phyloP scores from a whole-genome alignment of 768 basidiomycete genomes.

The Boletus rufocinnamomeus region DNA sequence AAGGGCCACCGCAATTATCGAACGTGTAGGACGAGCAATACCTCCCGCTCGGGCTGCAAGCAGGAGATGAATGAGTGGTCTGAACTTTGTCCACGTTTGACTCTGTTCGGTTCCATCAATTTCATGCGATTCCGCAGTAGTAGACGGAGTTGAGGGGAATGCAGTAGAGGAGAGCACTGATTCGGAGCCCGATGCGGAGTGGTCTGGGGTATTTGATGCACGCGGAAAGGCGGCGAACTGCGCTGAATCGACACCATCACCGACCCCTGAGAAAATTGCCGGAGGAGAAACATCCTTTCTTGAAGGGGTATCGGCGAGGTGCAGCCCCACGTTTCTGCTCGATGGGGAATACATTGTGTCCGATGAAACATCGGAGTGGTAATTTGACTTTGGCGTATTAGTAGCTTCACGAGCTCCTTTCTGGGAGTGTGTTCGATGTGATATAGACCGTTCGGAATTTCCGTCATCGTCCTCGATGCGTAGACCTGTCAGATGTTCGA shows the following conservation, averaged over 20 bases:
- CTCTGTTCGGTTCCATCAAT: constrained; percentile 9
- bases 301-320: constrained; percentile 3
- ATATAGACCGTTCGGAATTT: not conserved
- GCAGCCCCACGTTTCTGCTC: constrained; percentile 12
- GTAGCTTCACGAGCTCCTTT: not conserved
- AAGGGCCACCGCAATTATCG: constrained; percentile 39
- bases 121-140: not conserved
- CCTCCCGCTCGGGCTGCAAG: constrained; percentile 33
- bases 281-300: constrained; percentile 2
- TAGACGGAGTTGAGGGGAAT: constrained; percentile 8
- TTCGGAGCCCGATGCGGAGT: not conserved
- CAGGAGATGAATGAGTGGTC: constrained; percentile 28
- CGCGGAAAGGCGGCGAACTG: constrained; percentile 6
- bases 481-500: not conserved
- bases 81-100: constrained; percentile 33
- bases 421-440: not conserved
- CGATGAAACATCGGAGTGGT: constrained; percentile 1
- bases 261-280: not conserved
- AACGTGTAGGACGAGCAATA: constrained; percentile 38
- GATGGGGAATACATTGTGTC: constrained; percentile 9
- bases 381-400: constrained; percentile 6
- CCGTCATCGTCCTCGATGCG: constrained; percentile 7
- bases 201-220: constrained; percentile 6
- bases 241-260: not conserved
- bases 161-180: constrained; percentile 4